Base-by-base conservation (phyloP, 129 eudicot species). In the Heracleum sosnowskyi region DNA sequence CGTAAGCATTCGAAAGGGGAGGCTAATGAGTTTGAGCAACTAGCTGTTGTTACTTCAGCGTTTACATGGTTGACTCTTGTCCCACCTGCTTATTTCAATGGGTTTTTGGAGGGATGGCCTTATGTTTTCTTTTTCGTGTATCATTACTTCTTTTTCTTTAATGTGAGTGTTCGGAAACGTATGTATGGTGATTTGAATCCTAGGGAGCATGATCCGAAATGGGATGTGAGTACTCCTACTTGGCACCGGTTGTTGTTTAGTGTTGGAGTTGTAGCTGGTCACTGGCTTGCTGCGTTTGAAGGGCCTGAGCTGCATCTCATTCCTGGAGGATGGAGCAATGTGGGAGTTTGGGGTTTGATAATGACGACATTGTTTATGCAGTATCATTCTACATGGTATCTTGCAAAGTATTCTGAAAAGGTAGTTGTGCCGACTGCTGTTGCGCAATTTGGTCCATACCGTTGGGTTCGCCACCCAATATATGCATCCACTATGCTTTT, bases 71-170 rank as follows among this genome's bases (percentile, higher is more conserved):
- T 90, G 31, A 88, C 97, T 16, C 74, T 94, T 17, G 96, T 89
- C 44, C 98, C 97, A 74, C 94, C 91, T 73, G 97, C 94, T 26
- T 79, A 75, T 82, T 85, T 87, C 80, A 92, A 92, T 79, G 97
- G 98, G 0, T 92, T 88, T 77, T 82, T 95, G 24, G 94, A 92
- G 80, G 98, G 98, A 8, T 95, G 98, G 98, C 92, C 96, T 7
- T 71, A 90, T 33, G 92, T 90, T 74, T 95, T 90, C 82, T 92
- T 88, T 68, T 81, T 86, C 22, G 91, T 92, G 82, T 95, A 95
- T 66, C 96, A 90, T 79, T 91, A 86, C 78, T 91, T 94, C 88
- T 90, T 91, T 76, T 90, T 95, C 84, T 87, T 95, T 76, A 92
- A 89, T 79, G 90, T 86, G 34, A 86, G 89, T 44, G 82, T 92